phyloP scores from a whole-genome alignment of 2,329 filamentous ascomycete genomes.

The Zarea fungicola region DNA sequence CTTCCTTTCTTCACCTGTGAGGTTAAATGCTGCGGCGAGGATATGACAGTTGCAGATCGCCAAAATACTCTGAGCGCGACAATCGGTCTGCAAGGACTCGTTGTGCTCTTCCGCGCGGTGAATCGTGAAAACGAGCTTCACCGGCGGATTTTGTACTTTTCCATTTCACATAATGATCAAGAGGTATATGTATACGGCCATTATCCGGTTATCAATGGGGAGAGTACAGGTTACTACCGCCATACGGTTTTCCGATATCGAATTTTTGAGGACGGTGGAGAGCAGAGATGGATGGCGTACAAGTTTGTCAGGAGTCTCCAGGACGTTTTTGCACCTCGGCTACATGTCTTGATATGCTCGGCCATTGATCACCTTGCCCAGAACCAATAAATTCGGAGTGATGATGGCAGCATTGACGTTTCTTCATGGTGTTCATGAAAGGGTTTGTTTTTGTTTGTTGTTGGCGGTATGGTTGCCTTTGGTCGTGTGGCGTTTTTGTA shows the following conservation, averaged over 20 bases:
- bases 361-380: too few relatives aligned
- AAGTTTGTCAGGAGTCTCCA: too few relatives aligned
- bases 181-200: conserved; percentile 2
- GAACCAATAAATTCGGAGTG: too few relatives aligned
- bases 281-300: not conserved
- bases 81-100: conserved; percentile 30
- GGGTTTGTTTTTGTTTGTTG: too few relatives aligned
- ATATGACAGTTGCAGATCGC: conserved; percentile 30
- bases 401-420: too few relatives aligned
- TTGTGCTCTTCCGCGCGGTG: conserved; percentile 32
- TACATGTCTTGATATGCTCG: too few relatives aligned
- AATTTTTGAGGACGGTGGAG: too few relatives aligned
- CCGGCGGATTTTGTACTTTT: conserved; percentile 25
- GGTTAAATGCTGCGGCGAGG: conserved; percentile 36
- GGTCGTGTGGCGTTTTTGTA: too few relatives aligned
- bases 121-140: conserved; percentile 29
- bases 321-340: too few relatives aligned
- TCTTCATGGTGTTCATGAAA: too few relatives aligned
- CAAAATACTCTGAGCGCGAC: conserved; percentile 25
- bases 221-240: not conserved
- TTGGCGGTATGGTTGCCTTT: too few relatives aligned
- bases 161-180: conserved; percentile 4
- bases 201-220: not conserved
- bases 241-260: not conserved
- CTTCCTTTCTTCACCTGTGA: conserved; percentile 43